These are phyloP conservation scores for Amanita inopinata DNA, from an alignment of 768 basidiomycete genomes.

Conservation along the genomic window DNA sequence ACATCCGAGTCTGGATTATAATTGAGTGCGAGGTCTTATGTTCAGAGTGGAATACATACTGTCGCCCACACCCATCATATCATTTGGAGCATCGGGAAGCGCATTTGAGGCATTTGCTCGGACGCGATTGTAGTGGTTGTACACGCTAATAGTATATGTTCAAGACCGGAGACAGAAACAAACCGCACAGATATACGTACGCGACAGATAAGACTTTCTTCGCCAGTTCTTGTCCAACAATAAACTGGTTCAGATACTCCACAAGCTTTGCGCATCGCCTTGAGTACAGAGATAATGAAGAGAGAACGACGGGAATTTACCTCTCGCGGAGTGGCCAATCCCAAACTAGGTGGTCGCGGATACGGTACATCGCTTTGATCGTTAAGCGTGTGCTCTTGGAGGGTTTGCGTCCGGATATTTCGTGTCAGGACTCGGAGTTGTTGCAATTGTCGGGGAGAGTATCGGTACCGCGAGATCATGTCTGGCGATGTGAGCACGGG, in stretches of 20 bases:
- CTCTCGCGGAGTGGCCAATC: slow-evolving; percentile 49
- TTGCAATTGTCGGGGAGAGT: background rate
- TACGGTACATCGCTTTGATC: slow-evolving; percentile 23
- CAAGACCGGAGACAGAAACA: background rate
- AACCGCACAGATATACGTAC: slow-evolving; percentile 38
- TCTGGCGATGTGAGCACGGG: background rate
- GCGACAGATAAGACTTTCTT: slow-evolving; percentile 94
- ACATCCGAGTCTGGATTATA: slow-evolving; percentile 20
- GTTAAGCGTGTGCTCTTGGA: slow-evolving; percentile 29
- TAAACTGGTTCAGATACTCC: slow-evolving; percentile 79
- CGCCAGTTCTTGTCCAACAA: slow-evolving; percentile 85
- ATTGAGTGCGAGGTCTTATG: background rate
- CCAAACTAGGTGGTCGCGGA: slow-evolving; percentile 34
- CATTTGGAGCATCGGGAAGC: slow-evolving; percentile 24
- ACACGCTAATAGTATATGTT: slow-evolving; percentile 52
- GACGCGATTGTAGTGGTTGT: slow-evolving; percentile 91
- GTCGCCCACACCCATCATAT: slow-evolving; percentile 9
- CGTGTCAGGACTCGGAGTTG: slow-evolving; percentile 21
- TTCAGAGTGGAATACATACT: slow-evolving; percentile 7
- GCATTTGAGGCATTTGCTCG: slow-evolving; percentile 52
- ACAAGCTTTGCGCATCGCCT: slow-evolving; percentile 43
- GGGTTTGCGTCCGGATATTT: slow-evolving; percentile 47
- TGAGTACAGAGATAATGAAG: background rate
- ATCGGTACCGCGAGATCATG: background rate
- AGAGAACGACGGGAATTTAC: slow-evolving; percentile 17